These are phyloP conservation scores for Yamadazyma oceani DNA, from an alignment of 1,139 yeast species.

Conservation along the genomic window DNA sequence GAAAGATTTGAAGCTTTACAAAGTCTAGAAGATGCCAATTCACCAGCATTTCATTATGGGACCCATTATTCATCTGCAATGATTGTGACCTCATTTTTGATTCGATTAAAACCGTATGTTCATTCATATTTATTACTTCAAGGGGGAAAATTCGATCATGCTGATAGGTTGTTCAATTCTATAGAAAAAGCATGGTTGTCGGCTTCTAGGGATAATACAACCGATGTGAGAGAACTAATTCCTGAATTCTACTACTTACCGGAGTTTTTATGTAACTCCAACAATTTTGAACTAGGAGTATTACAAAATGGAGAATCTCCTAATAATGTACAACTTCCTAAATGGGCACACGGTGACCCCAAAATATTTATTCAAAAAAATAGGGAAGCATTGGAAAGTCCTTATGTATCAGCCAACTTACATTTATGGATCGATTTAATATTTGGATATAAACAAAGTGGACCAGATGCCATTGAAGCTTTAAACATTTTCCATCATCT, in stretches of 20 bases:
- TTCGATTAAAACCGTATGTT: conserved; percentile 75
- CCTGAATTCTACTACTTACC: conserved; percentile 85
- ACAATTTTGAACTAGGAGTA: conserved; percentile 65
- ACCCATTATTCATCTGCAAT: conserved; percentile 91
- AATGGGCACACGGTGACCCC: conserved; percentile 81
- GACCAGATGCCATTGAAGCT: conserved; percentile 61
- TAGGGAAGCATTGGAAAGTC: conserved; percentile 79
- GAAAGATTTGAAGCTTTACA: conserved; percentile 70
- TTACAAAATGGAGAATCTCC: conserved; percentile 62
- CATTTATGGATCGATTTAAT: conserved; percentile 83
- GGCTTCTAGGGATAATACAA: conserved; percentile 73
- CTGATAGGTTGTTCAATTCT: conserved; percentile 76
- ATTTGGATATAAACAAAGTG: conserved; percentile 78
- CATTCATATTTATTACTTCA: conserved; percentile 74
- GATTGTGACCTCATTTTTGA: conserved; percentile 80
- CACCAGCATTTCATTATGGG: conserved; percentile 85
- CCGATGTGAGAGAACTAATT: conserved; percentile 81
- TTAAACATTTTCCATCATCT: conserved; percentile 78
- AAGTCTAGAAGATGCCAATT: conserved; percentile 51
- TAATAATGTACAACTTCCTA: conserved; percentile 67
- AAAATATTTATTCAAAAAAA: conserved; percentile 68
- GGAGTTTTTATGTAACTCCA: conserved; percentile 66
- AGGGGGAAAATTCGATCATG: conserved; percentile 86
- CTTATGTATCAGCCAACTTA: conserved; percentile 70
- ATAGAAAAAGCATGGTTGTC: conserved; percentile 75